Evolutionary conservation across 805 yeast species (phyloP), one percentile per base, ranked within the genome.

Genomic region (Starmerella vaccinii): DNA sequence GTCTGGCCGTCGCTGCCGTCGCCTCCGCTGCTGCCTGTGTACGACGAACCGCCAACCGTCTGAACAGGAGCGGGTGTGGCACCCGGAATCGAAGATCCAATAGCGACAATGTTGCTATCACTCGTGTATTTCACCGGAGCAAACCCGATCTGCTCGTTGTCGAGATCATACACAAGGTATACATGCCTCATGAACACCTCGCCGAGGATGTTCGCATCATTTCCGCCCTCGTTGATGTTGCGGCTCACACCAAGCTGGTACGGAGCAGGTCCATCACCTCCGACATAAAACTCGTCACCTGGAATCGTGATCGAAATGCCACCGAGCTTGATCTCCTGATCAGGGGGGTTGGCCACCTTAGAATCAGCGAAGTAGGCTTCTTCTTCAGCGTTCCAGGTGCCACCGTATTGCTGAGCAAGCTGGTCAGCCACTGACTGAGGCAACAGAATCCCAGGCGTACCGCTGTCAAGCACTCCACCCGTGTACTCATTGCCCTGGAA

Each of bases 151-250:
- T 76, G 71, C 43, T 65, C 66, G 59, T 74, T 74, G 29, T 78
- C 84, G 47, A 80, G 65, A 63, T 83, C 82, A 63, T 75, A 80
- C 15, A 80, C 85, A 24, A 78, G 71, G 63, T 81, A 82, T 2
- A 81, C 80, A 51, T 76, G 71, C 55, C 81, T 68, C 52, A 81
- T 65, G 59, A 81, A 72, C 46, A 73, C 73, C 59, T 80, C 84
- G 16, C 86, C 56, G 5, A 52, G 40, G 18, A 52, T 46, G 47
- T 49, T 49, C 12, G 46, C 33, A n/a, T 39, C 13, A 18, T 21
- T 15, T 5, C 24, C 26, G 18, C 29, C 34, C 13, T 12, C 34
- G 15, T 21, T 24, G 34, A 49, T 40, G 47, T 40, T 24, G 44
- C 40, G 49, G 35, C 32, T 15, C 16, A 52, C 35, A 6, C 40